Conservation (phyloP, 1,284 basidiomycete species). For the Gymnopus androsaceus region DNA sequence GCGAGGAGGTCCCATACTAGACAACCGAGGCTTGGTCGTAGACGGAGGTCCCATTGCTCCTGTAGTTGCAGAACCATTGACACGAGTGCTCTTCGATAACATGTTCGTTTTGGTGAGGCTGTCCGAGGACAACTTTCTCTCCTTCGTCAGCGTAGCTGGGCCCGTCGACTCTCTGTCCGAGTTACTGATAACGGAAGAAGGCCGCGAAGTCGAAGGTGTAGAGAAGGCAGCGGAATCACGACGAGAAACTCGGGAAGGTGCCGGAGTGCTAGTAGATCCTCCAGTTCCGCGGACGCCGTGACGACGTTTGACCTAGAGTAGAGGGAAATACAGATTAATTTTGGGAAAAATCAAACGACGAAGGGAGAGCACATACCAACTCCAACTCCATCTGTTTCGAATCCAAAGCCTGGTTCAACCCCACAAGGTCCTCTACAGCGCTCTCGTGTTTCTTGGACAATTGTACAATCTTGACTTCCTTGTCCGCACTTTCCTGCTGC, state of each 20-base stretch:
- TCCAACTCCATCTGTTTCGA: constrained; percentile 91
- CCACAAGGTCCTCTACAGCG: constrained; percentile 75
- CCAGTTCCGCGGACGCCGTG: constrained; percentile 62
- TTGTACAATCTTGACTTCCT: constrained; percentile 80
- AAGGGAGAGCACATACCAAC: constrained; percentile 54
- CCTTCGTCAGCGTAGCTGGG: constrained; percentile 5
- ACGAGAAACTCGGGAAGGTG: constrained; percentile 40
- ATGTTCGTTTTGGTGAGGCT: constrained; percentile 6
- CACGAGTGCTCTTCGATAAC: constrained; percentile 13
- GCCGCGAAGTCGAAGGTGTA: constrained; percentile 48
- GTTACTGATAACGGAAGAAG: constrained; percentile 59
- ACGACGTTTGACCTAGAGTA: constrained; percentile 70
- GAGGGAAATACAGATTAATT: constrained; percentile 14
- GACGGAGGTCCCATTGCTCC: constrained; percentile 7
- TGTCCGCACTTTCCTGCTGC: constrained; percentile 79
- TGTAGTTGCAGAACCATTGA: constrained; percentile 7
- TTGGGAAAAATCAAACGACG: neutral
- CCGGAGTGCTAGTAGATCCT: constrained; percentile 64
- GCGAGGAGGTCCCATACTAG: constrained; percentile 15
- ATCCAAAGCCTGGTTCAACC: constrained; percentile 84
- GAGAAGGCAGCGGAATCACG: constrained; percentile 57
- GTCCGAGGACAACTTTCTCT: constrained; percentile 16
- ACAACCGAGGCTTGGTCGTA: constrained; percentile 12
- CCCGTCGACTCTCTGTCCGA: constrained; percentile 37
- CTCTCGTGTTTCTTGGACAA: constrained; percentile 66